These are phyloP conservation scores for Solanum clarkiae DNA, from an alignment of 257 asterid species.

Conservation along the genomic window DNA sequence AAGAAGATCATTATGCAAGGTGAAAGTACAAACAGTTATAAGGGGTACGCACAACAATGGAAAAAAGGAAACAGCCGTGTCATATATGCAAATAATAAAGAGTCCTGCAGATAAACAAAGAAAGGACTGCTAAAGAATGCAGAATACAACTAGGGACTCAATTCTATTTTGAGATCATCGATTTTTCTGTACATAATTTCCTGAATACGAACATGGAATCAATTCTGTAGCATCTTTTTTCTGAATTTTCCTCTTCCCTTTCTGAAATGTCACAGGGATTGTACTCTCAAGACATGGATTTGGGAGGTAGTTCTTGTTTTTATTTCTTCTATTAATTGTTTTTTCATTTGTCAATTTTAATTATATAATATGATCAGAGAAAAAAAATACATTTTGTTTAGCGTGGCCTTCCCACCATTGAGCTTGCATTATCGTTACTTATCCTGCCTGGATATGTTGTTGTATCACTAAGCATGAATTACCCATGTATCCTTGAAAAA, in stretches of 20 bases:
- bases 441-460: background rate
- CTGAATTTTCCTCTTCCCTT: background rate
- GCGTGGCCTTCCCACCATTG: background rate
- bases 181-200: background rate
- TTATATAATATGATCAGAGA: background rate
- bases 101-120: background rate
- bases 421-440: background rate
- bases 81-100: background rate
- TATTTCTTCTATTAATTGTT: background rate
- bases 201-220: background rate
- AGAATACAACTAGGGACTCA: background rate
- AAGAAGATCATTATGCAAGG: background rate
- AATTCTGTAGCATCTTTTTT: background rate
- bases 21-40: background rate
- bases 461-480: background rate
- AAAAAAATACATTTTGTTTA: background rate
- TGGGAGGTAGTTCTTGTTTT: background rate
- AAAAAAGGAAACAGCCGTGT: background rate
- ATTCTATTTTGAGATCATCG: background rate
- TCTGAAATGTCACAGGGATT: background rate
- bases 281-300: no score
- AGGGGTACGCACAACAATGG: background rate
- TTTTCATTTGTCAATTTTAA: background rate
- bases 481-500: background rate
- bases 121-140: background rate